Evolutionary conservation across 257 asterid species (phyloP), one percentile per base, ranked within the genome.

Genomic region (Capsicum rhomboideum): DNA sequence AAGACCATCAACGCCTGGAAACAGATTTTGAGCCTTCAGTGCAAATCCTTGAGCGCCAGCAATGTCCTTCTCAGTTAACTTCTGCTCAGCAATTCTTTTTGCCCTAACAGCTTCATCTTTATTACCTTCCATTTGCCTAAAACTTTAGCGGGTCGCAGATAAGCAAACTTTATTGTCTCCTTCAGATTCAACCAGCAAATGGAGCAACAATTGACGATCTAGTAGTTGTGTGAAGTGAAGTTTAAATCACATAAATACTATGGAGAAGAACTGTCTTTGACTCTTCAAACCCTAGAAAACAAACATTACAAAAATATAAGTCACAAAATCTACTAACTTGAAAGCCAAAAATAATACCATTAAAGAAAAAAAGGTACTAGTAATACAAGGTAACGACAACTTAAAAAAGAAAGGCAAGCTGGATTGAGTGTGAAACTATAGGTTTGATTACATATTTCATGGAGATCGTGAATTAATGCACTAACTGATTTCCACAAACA

Each of bases 1-100:
- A 59, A 94, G 91, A 20, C 94, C 98, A 10, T 93, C 93, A 44
- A 94, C 93, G 63, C 71, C 87, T 9, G 97, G 91, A 83, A 83
- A 94, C 68, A 93, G 84, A 71, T 13, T 85, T 74, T 80, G 92
- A 66, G 98, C 96, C 91, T 87, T 89, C 55, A 86, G 79, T 56
- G 96, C 94, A n/a, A 89, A 89, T 64, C 21, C 86, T 78, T 85
- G 89, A 58, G 98, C 98, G 83, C 92, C 98, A 13, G 21, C 6
- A 34, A 89, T 58, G 80, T 94, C 96, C 79, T 88, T 88, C 85
- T 91, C 91, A 11, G 56, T 69, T 80, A 94, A 85, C 89, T 80
- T 89, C 80, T 61, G 75, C 90, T 93, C 97, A 0, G 98, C 94
- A 44, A 91, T 81, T 82, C 16, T 86, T 86, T 89, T 93, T 2